Evolutionary conservation across 306 rosid genomes (phyloP).

Genomic region (Medicago arabica): DNA sequence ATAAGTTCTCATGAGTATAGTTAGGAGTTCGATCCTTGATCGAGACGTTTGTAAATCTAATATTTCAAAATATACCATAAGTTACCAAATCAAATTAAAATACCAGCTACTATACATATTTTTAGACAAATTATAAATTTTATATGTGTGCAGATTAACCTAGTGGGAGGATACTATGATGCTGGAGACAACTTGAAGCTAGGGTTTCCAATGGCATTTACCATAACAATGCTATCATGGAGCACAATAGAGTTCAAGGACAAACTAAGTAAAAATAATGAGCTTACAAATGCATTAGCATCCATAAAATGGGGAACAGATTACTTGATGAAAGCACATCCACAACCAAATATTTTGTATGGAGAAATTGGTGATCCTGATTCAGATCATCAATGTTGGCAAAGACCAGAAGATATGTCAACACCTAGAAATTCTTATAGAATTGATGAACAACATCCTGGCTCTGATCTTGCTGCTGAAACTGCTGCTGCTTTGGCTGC

Average conservation of each 20-base stretch:
- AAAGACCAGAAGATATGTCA: constrained; percentile 77
- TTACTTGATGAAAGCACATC: constrained; percentile 65
- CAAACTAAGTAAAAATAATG: constrained; percentile 28
- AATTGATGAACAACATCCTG: constrained; percentile 52
- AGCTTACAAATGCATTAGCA: constrained; percentile 46
- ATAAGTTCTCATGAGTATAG: too few relatives aligned
- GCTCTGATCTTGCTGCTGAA: constrained; percentile 73
- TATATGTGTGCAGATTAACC: constrained; percentile 39
- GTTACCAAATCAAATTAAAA: too few relatives aligned
- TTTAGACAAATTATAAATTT: too few relatives aligned
- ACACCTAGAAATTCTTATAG: constrained; percentile 46
- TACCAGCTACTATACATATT: too few relatives aligned
- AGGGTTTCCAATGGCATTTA: constrained; percentile 72
- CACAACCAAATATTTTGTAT: constrained; percentile 46
- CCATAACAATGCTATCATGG: constrained; percentile 78
- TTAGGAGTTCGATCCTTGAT: too few relatives aligned
- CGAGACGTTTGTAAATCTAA: too few relatives aligned
- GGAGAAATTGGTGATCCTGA: constrained; percentile 60
- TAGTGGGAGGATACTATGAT: constrained; percentile 78
- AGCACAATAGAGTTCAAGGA: constrained; percentile 55
- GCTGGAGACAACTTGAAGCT: constrained; percentile 73
- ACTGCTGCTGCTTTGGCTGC: constrained; percentile 71
- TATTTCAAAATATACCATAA: too few relatives aligned
- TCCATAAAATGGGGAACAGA: constrained; percentile 78
- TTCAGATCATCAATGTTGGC: constrained; percentile 69